These are phyloP conservation scores for Peronosclerospora sorghi DNA, from an alignment of 352 stramenopile genomes.

Conservation along the genomic window DNA sequence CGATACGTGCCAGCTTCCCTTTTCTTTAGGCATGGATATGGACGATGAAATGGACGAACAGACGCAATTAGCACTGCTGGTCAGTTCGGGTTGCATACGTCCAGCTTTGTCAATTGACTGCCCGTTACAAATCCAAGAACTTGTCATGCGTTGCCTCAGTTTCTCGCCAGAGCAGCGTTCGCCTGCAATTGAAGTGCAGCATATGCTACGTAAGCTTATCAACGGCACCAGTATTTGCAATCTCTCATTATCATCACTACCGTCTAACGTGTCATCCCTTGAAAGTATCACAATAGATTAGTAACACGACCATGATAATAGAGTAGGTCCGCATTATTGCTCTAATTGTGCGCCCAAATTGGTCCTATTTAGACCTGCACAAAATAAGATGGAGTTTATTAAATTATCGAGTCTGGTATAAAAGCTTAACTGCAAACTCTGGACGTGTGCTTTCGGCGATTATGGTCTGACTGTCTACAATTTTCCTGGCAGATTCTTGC, in stretches of 20 bases:
- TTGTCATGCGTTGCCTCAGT: slow-evolving; percentile 33
- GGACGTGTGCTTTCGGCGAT: no score
- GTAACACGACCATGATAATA: no score
- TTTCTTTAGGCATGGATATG: slow-evolving; percentile 26
- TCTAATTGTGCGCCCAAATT: no score
- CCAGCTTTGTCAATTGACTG: slow-evolving; percentile 33
- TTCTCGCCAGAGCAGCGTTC: slow-evolving; percentile 34
- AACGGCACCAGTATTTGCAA: slow-evolving; percentile 20
- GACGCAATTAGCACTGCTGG: slow-evolving; percentile 32
- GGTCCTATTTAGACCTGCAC: no score
- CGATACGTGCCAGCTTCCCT: slow-evolving; percentile 44
- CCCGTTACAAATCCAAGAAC: slow-evolving; percentile 29
- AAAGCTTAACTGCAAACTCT: no score
- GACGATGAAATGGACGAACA: slow-evolving; percentile 29
- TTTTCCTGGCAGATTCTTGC: no score
- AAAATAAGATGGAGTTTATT: no score
- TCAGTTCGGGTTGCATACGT: slow-evolving; percentile 36
- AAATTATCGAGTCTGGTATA: no score
- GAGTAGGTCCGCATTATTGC: no score
- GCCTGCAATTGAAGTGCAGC: slow-evolving; percentile 24
- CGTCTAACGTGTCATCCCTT: slow-evolving; percentile 21
- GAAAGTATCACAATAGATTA: no score
- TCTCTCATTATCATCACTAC: slow-evolving; percentile 11
- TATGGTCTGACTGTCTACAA: no score
- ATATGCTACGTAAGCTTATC: slow-evolving; percentile 30